Evolutionary conservation across 805 yeast genomes (phyloP), one percentile per base, ranked within the genome.

Genomic region (Pichia cephalocereana): DNA sequence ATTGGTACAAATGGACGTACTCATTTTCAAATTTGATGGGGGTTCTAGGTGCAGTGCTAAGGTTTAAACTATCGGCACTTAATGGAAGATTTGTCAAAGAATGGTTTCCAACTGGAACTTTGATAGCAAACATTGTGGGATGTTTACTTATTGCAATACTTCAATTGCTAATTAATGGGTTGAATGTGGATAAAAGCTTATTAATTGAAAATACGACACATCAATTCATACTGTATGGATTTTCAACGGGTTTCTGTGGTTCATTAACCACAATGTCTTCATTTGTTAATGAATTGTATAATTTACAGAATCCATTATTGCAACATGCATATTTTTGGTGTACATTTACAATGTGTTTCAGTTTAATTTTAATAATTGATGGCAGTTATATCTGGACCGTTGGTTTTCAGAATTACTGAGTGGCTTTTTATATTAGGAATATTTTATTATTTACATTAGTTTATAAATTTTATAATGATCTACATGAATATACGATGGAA

Each of bases 321-420:
- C 66, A 49, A 65, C 74, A 79, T 47, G 49, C 62, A 8, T 89
- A 89, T 60, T 83, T 76, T 7, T 27, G 64, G 1, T 47, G 59
- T 0, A 73, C 86, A 15, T 57, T 86, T 2, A 55, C 63, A 2
- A 46, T 67, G 0, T 72, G 82, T 15, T 86, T 77, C 59, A 46
- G 65, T 5, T 34, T 78, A 1, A 65, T 77, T 47, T 62, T 88
- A 3, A 48, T 86, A n/a, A 75, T 80, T 2, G 58, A 83, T 28
- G 96, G 96, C 0, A 67, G 84, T 7, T 86, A 80, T 58, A 71
- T 74, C 38, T 89, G 96, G 96, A 66, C 82, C 0, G 55, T 62
- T 7, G 85, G 85, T 4, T 43, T 52, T 38, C 18, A 30, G 17
- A 30, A 31, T 28, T n/a, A 41, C 1, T 49, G 19, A 43, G 11